phyloP scores from a whole-genome alignment of 805 yeast genomes.

The Naumovozyma dairenensis region DNA sequence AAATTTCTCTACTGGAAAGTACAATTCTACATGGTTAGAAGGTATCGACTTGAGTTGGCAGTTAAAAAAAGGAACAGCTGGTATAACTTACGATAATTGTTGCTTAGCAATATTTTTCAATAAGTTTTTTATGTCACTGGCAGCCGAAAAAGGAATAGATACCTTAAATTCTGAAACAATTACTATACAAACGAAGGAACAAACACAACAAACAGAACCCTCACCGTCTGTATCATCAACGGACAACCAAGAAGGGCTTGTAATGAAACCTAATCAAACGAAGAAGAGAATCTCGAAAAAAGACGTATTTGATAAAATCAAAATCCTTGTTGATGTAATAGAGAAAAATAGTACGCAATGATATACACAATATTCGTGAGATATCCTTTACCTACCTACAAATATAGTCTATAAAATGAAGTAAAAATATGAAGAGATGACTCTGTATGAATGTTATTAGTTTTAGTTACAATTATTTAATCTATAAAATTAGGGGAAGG shows the following conservation, averaged over 20 bases:
- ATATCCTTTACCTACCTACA: too few species aligned
- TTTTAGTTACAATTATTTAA: background rate
- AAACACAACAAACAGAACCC: too few species aligned
- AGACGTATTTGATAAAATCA: slow-evolving; percentile 26
- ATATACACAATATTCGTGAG: background rate
- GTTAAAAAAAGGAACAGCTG: slow-evolving; percentile 25
- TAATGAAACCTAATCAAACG: slow-evolving; percentile 7
- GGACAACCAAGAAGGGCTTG: background rate
- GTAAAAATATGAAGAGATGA: too few species aligned
- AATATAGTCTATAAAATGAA: too few species aligned
- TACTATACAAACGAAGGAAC: too few species aligned
- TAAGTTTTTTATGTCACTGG: slow-evolving; percentile 20
- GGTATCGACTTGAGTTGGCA: slow-evolving; percentile 22
- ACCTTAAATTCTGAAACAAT: too few species aligned
- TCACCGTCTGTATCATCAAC: too few species aligned
- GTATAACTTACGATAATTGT: slow-evolving; percentile 25
- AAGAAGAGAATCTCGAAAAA: slow-evolving; percentile 28
- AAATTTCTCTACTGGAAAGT: slow-evolving; percentile 11
- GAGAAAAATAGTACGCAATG: background rate
- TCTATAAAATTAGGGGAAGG: background rate
- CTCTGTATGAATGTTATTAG: too few species aligned
- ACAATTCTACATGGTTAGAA: slow-evolving; percentile 12
- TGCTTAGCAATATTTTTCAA: slow-evolving; percentile 26
- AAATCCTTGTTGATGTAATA: slow-evolving; percentile 13
- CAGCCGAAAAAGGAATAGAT: slow-evolving; percentile 1